These are phyloP conservation scores for Phyllosticta capitalensis DNA, from an alignment of 2,329 filamentous ascomycete species.

Conservation along the genomic window DNA sequence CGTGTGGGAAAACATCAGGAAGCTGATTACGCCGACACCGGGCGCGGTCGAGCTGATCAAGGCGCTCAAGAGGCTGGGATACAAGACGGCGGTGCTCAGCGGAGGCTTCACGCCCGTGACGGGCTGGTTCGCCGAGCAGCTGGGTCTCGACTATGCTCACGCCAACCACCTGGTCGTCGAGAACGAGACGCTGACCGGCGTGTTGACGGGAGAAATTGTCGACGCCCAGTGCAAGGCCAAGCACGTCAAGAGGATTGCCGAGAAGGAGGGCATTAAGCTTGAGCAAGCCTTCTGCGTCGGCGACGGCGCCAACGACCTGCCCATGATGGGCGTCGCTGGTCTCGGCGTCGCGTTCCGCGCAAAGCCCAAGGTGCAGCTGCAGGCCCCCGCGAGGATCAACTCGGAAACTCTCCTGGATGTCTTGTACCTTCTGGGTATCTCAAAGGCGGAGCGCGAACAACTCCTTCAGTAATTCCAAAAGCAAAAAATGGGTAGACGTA, in stretches of 20 bases:
- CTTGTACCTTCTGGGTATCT: slow-evolving; percentile 65
- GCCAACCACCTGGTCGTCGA: slow-evolving; percentile 73
- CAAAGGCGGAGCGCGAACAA: slow-evolving; percentile 50
- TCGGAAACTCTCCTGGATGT: slow-evolving; percentile 56
- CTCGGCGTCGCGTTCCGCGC: slow-evolving; percentile 77
- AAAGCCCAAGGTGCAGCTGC: slow-evolving; percentile 71
- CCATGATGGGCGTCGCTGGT: slow-evolving; percentile 68
- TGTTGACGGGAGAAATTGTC: slow-evolving; percentile 63
- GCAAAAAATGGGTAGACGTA: background rate
- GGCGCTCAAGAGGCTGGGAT: slow-evolving; percentile 67
- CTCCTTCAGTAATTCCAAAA: slow-evolving; percentile 22
- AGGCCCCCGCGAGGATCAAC: slow-evolving; percentile 64
- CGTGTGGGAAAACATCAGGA: slow-evolving; percentile 69
- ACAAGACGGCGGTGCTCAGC: slow-evolving; percentile 82
- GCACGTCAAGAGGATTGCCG: slow-evolving; percentile 61
- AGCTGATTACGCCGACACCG: slow-evolving; percentile 67
- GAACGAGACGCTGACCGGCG: slow-evolving; percentile 53
- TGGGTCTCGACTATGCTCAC: slow-evolving; percentile 79
- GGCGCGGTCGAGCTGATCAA: slow-evolving; percentile 67
- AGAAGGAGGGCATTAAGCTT: slow-evolving; percentile 54
- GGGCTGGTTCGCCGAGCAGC: slow-evolving; percentile 67
- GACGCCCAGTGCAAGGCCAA: slow-evolving; percentile 66
- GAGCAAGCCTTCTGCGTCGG: slow-evolving; percentile 65
- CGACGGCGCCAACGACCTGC: slow-evolving; percentile 73
- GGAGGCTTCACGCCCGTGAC: slow-evolving; percentile 89